Evolutionary conservation across 192 early-diverging fungal genomes (phyloP), one percentile per base, ranked within the genome.

Genomic region (Allomyces macrogynus): DNA sequence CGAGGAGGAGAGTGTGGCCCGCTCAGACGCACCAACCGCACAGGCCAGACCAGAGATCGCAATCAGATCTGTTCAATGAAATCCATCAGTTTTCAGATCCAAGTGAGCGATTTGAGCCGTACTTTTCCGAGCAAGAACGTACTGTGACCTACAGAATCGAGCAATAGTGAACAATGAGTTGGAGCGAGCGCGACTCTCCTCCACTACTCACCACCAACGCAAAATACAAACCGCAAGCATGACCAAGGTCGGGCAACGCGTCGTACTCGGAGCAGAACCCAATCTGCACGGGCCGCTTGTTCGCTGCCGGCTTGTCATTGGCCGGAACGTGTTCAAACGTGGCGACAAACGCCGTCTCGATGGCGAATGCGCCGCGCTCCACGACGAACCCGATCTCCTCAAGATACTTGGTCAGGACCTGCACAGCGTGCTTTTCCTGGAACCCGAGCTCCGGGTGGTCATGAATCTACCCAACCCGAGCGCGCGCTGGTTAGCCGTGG

Each of bases 271-370:
- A 80, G 44, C 79, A 77, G 61, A 83, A 83, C 25, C 80, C 84
- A 24, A 88, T 68, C 9, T 57, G 71, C 66, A 24, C 73, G 75
- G 9, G 75, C 78, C n/a, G 67, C 62, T 18, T 71, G 5, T 65
- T 61, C 10, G 71, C 76, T 8, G 32, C 27, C 20, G 64, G 61
- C n/a, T 22, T 24, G 24, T 24, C 16, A 69, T 23, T 60, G 20
- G 44, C 43, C 32, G 32, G 32, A 40, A 40, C 32, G 22, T 81
- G 70, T 10, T 67, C 66, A 65, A 80, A 87, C 40, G 84, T 81
- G 23, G 89, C 86, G 24, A 83, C 68, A 69, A 92, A 92, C 0
- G 87, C 86, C 1, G 90, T 92, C 57, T 80, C 73, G 14, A 92
- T 65, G 0, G 78, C 84, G 71, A 65, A 85, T 7, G 79, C 84